Evolutionary conservation across 1,139 yeast genomes (phyloP), one percentile per base, ranked within the genome.

Genomic region (Chernovozyma aurita): DNA sequence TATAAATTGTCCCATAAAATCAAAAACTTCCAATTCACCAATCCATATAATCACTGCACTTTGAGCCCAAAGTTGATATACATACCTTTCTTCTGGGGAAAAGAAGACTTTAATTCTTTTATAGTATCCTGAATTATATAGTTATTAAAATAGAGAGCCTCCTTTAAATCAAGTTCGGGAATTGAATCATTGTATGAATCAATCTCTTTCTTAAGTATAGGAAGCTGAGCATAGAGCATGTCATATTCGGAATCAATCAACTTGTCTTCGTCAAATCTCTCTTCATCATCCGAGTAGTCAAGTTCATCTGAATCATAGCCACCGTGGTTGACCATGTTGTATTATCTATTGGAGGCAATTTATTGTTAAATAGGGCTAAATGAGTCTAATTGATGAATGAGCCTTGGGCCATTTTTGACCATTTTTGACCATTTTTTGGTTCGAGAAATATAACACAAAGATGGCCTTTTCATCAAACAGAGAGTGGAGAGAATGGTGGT

Each of bases 101-200:
- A 72, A 48, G 59, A 63, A 33, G 68, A 57, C 46, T 71, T 73
- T 37, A 84, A 53, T 43, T 78, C 82, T 27, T 59, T 65, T 11
- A 78, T 49, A 0, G 86, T 57, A n/a, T 70, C 68, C 3, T 70
- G 76, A 6, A 78, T 48, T 34, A 77, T 80, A 50, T 76, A 76
- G 52, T 80, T 79, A 48, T 78, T 76, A 47, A 65, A 67, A 68
- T 80, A 80, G 12, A 85, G 63, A 0, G 80, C 65, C 43, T 80
- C 84, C 46, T 78, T 75, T 41, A 84, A 58, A 32, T 72, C 76
- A 11, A 62, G 49, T 20, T 78, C 84, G 5, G 69, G 63, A 35
- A 78, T 67, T 7, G 65, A 67, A n/a, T 63, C 60, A 41, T 66
- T 65, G 48, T 68, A 73, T 15, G 57, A 55, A 18, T 46, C 51